These are phyloP conservation scores for Albatrellus ellisii DNA, from an alignment of 768 basidiomycete genomes.

Conservation along the genomic window DNA sequence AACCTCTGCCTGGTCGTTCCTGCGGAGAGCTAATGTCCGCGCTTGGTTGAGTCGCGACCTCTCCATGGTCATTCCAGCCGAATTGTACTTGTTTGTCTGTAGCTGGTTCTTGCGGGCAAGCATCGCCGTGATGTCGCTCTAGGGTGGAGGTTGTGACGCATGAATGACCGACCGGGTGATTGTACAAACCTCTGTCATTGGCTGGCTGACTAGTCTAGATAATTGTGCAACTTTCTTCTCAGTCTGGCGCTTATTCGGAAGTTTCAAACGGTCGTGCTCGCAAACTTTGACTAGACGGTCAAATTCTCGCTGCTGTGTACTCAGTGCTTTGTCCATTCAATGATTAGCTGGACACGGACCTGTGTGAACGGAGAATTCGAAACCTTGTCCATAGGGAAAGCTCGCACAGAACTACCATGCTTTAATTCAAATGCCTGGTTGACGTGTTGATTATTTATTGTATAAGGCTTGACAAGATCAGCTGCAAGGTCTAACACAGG, in stretches of 20 bases:
- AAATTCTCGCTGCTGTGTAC: conserved; percentile 52
- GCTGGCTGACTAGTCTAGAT: conserved; percentile 40
- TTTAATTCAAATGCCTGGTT: conserved; percentile 61
- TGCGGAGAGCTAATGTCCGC: conserved; percentile 60
- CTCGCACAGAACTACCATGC: conserved; percentile 52
- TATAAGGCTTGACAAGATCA: conserved; percentile 52
- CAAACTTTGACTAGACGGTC: conserved; percentile 38
- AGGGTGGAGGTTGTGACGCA: conserved; percentile 7
- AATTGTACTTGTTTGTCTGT: conserved; percentile 19
- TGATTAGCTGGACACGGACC: conserved; percentile 30
- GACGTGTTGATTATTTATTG: conserved; percentile 48
- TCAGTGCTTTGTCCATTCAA: not conserved
- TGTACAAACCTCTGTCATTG: conserved; percentile 63
- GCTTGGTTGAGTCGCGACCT: conserved; percentile 55
- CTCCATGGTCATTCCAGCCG: conserved; percentile 35
- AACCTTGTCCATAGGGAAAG: conserved; percentile 74
- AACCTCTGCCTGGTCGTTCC: conserved; percentile 57
- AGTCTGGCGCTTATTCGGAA: conserved; percentile 56
- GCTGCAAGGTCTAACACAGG: conserved; percentile 34
- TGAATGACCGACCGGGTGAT: not conserved
- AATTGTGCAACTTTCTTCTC: conserved; percentile 57
- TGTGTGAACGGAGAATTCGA: conserved; percentile 57
- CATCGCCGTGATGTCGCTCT: conserved; percentile 81
- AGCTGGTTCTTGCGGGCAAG: conserved; percentile 46
- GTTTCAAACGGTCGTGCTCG: conserved; percentile 36